Base-by-base conservation (phyloP, 208 protist species). In the Crithidia mellificae region DNA sequence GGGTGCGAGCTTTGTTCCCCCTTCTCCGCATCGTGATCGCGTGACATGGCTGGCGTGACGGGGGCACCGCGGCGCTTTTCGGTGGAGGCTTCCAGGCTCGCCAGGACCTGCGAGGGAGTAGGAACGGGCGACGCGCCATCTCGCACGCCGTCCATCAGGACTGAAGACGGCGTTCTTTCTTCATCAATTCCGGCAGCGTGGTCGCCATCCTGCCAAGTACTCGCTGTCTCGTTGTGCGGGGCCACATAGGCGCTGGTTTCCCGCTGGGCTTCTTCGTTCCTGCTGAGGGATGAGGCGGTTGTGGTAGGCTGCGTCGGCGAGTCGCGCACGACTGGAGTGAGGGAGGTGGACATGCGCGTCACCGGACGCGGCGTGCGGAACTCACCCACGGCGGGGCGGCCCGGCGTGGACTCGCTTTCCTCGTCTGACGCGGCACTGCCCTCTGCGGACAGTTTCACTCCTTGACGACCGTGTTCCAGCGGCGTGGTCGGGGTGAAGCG, bases 321-420 rank as follows among this genome's bases (percentile, higher is more conserved):
- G 55, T 47, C 30, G 15, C 9, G 22, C 8, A 58, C 38, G 4
- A 39, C 12, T 11, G 69, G 62, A 3, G 69, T 69, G 17, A 63
- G 59, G 1, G 62, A 52, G 24, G 56, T 52, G 14, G 72, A 78
- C 24, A 47, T 30, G 30, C 68, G 63, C 11, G 49, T 54, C 14
- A 77, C 71, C 9, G 75, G 72, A 2, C 53, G 71, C 4, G 79
- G 79, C 4, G 79, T 85, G 43, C 57, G 67, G 32, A 85, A 85
- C 49, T 81, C 79, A 0, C 69, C 69, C 19, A 51, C 64, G 6
- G 53, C 63, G 20, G 27, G 57, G 8, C 64, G 74, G 20, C 25
- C 51, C 12, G 74, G 74, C 6, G 74, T 80, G 29, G 30, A 0
- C 41, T 24, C 2, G 24, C 36, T 46, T n/a, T 17, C 30, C 36